Evolutionary conservation across 1,139 yeast genomes (phyloP), one percentile per base, ranked within the genome.

Genomic region (Protomyces lactucae-debilis): DNA sequence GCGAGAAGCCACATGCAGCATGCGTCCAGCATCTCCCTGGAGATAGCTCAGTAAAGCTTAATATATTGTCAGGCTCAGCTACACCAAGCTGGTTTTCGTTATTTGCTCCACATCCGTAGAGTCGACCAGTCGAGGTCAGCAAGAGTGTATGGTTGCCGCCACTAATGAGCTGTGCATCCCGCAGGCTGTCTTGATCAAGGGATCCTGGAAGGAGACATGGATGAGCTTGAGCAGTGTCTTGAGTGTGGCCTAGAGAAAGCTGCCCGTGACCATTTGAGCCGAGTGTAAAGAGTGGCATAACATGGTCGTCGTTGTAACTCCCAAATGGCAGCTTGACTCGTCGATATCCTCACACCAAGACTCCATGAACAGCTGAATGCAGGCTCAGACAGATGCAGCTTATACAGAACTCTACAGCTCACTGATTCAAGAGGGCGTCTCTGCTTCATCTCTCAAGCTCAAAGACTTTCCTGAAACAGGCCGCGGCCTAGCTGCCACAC

Each of bases 61-160:
- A 18, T 40, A 52, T 12, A 28, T 35, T 6, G 3, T 46, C 60
- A n/a, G 64, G 45, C 25, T 55, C 56, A 8, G 45, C 45, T n/a
- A 35, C 46, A 1, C 82, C 85, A 70, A 85, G 80, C 72, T 87
- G 93, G 1, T 86, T 85, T 40, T 69, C 68, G 0, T 75, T 67
- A 70, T 86, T 86, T 65, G 80, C 83, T 0, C 97, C 97, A 64
- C 83, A 72, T 0, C 83, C 82, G 68, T 76, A 85, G 0, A 85
- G 73, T 0, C 75, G 72, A 0, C 93, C 93, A 61, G 79, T 75
- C 1, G 74, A 77, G 14, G 83, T 72, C 6, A 89, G 73, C 1
- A 90, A 69, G 45, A 89, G 70, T 0, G 96, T 86, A 73, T 93
- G 98, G 71, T 91, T 92, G 0, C 98, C 98, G 2, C 98, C 98